Percentiles rank a stretch among this genome's conserved stretches.
Conservation (phyloP, 2,329 filamentous ascomycete genomes). For the Ceratocystiopsis minuta region DNA sequence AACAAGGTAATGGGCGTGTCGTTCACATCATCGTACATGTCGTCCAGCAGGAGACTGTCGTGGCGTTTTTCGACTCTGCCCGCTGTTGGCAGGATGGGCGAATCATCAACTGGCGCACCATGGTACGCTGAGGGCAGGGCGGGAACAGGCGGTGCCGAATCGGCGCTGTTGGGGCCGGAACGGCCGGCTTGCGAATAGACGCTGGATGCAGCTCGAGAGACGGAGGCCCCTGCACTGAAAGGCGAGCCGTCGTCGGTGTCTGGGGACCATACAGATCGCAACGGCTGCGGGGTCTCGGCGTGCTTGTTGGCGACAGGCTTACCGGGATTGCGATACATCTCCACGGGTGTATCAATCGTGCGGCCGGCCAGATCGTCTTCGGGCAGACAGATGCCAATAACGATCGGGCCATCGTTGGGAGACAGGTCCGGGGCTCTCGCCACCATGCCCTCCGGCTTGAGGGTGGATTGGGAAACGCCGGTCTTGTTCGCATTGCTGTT, state of each 20-base stretch:
- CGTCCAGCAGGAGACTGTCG: constrained; percentile 16
- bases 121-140: constrained; percentile 28
- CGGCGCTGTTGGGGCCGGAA: constrained; percentile 13
- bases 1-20: constrained; percentile 48
- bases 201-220: constrained; percentile 32
- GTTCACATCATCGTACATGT: constrained; percentile 29
- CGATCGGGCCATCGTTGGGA: constrained; percentile 51
- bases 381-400: constrained; percentile 52
- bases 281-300: neutral
- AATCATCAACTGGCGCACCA: no score
- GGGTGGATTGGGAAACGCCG: no score
- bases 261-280: neutral
- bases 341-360: constrained; percentile 22
- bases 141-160: constrained; percentile 36
- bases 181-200: constrained; percentile 40
- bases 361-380: constrained; percentile 28
- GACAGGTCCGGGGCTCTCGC: constrained; percentile 30
- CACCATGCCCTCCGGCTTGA: no score
- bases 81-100: no score
- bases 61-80: neutral
- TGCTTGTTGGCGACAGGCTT: no score
- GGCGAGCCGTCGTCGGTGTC: neutral
- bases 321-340: constrained; percentile 9
- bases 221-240: neutral
- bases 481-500: constrained; percentile 12